A percentile compares a stretch with the other conserved stretches of the same genome.
Conservation (phyloP, 2,329 filamentous ascomycete species). For the Escovopsis sp. region DNA sequence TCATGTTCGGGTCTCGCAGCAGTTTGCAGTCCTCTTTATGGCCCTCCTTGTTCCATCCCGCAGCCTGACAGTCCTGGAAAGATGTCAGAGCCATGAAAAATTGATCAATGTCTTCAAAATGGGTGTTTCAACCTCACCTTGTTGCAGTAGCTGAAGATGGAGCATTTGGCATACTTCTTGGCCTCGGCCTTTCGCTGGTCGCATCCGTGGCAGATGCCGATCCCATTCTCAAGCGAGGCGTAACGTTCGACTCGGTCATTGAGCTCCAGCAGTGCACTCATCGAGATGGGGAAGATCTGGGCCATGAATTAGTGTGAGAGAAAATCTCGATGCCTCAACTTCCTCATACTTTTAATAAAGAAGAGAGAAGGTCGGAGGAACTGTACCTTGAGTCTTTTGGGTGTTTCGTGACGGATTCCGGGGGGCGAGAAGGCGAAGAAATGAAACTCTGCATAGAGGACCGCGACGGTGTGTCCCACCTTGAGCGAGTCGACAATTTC, state of each 20-base stretch:
- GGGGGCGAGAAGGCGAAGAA: neutral
- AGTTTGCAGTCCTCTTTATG: conserved; percentile 8
- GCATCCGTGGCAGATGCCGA: conserved; percentile 8
- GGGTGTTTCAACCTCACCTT: conserved; percentile 2
- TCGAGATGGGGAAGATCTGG: conserved; percentile 5
- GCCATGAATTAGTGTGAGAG: neutral
- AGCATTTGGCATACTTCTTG: conserved; percentile 5
- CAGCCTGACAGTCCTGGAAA: conserved; percentile 5
- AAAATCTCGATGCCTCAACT: neutral
- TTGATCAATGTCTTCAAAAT: no score
- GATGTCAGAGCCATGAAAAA: neutral
- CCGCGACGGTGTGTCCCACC: conserved; percentile 1
- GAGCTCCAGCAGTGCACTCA: conserved; percentile 4
- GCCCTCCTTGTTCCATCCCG: conserved; percentile 3
- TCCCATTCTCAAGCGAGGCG: neutral
- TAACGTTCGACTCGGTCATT: conserved; percentile 6
- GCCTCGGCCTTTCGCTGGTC: neutral
- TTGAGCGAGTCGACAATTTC: neutral
- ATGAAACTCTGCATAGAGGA: conserved; percentile 6
- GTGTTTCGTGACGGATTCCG: conserved; percentile 3
- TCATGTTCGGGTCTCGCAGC: neutral
- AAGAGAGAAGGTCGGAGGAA: no score
- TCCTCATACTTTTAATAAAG: neutral
- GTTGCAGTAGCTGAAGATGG: conserved; percentile 9
- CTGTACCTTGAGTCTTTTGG: neutral